phyloP scores from a whole-genome alignment of 1,139 yeast species.

The Blastobotrys raffinosifermentans region DNA sequence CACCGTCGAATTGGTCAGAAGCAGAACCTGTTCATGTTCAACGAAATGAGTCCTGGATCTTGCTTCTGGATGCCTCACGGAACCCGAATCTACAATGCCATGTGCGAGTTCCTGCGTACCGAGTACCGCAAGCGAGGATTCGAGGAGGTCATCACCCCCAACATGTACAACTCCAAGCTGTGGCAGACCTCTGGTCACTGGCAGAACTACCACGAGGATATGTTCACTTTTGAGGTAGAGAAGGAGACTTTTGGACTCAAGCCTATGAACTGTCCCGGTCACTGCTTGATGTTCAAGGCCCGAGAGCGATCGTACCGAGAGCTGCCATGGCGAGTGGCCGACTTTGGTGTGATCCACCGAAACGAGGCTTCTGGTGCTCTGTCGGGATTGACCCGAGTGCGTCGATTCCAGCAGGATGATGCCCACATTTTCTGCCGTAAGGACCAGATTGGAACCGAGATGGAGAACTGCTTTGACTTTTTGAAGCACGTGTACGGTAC shows the following conservation, averaged over 20 bases:
- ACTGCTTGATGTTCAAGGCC: constrained; percentile 79
- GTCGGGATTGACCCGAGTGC: constrained; percentile 87
- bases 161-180: constrained; percentile 89
- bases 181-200: constrained; percentile 99
- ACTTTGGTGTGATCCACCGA: constrained; percentile 91
- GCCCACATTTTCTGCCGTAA: constrained; percentile 94
- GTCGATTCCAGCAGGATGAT: constrained; percentile 98
- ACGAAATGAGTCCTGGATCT: constrained; percentile 94
- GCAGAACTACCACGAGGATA: constrained; percentile 94
- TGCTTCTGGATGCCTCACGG: constrained; percentile 99
- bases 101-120: constrained; percentile 67
- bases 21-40: constrained; percentile 91
- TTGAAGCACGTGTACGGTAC: constrained; percentile 72
- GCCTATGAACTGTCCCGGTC: constrained; percentile 99
- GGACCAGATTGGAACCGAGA: constrained; percentile 81
- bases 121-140: constrained; percentile 91
- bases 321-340: constrained; percentile 94
- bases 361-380: constrained; percentile 92
- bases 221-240: constrained; percentile 95
- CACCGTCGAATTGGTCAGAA: constrained; percentile 96
- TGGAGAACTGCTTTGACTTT: constrained; percentile 71
- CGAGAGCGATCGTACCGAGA: constrained; percentile 92
- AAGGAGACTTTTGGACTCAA: constrained; percentile 80
- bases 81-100: constrained; percentile 85
- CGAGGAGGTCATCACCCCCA: constrained; percentile 97